phyloP scores from a whole-genome alignment of 257 asterid species.

The Lycium barbarum region DNA sequence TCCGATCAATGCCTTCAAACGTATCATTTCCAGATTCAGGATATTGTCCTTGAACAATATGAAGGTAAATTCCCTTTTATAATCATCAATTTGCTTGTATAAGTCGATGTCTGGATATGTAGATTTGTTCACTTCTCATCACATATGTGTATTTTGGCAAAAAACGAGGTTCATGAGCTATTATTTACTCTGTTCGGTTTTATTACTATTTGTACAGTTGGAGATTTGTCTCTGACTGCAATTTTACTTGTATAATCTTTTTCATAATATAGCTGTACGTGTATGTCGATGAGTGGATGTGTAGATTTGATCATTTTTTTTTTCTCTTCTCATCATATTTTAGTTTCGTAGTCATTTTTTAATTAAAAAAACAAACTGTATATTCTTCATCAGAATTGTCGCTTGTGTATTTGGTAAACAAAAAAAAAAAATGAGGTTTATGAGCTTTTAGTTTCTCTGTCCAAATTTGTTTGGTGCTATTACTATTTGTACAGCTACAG shows the following conservation, averaged over 20 bases:
- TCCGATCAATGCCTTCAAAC: conserved; percentile 70
- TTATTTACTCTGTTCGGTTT: no score
- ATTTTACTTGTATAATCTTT: background rate
- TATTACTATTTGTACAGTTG: no score
- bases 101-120: no score
- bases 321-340: background rate
- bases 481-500: background rate
- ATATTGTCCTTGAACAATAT: conserved; percentile 71
- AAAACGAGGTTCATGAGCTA: no score
- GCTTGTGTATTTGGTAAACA: background rate
- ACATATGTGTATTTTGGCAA: no score
- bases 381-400: background rate
- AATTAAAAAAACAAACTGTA: background rate
- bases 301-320: background rate
- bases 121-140: no score
- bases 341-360: background rate
- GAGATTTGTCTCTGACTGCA: no score
- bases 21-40: conserved; percentile 85
- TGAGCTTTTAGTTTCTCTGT: background rate
- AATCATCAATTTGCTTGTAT: background rate
- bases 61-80: conserved; percentile 66
- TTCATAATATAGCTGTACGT: background rate
- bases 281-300: background rate
- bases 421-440: background rate
- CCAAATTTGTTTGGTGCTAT: background rate